Conservation (phyloP, 2,329 filamentous ascomycete species). For the Calonectria crousiana region DNA sequence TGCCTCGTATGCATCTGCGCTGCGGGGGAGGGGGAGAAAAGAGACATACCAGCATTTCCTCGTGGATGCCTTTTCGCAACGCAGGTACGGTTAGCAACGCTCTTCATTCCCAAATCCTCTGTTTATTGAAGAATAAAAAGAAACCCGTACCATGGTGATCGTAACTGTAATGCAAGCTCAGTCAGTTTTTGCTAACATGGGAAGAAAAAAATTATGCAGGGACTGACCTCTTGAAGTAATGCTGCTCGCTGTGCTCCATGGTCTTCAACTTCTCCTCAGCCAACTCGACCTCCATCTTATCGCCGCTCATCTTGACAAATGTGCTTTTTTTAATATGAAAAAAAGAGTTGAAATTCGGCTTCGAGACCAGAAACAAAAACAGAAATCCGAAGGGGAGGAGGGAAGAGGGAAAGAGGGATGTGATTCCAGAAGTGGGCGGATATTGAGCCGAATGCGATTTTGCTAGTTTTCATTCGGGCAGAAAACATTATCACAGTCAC, state of each 20-base stretch:
- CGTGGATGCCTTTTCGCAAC: constrained; percentile 81
- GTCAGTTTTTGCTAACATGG: constrained; percentile 49
- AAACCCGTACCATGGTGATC: constrained; percentile 87
- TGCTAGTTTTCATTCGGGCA: constrained; percentile 41
- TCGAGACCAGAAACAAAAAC: neutral
- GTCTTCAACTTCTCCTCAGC: constrained; percentile 74
- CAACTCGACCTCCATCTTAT: constrained; percentile 69
- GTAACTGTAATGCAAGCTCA: constrained; percentile 71
- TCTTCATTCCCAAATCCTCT: neutral
- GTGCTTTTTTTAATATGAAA: neutral
- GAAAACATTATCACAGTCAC: constrained; percentile 48
- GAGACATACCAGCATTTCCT: constrained; percentile 92
- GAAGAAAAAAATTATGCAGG: constrained; percentile 22
- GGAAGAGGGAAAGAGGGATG: neutral
- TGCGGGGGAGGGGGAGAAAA: constrained; percentile 34
- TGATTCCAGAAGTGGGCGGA: constrained; percentile 26
- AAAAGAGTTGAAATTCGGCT: neutral
- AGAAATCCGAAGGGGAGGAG: constrained; percentile 6
- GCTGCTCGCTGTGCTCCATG: constrained; percentile 95
- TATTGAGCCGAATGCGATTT: constrained; percentile 39
- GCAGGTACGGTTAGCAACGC: constrained; percentile 41
- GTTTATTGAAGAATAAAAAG: constrained; percentile 42
- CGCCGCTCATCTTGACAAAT: constrained; percentile 57
- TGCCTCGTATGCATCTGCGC: constrained; percentile 22
- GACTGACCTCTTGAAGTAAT: constrained; percentile 95